Conservation (phyloP, 805 yeast genomes). For the Yamadazyma nakazawae region DNA sequence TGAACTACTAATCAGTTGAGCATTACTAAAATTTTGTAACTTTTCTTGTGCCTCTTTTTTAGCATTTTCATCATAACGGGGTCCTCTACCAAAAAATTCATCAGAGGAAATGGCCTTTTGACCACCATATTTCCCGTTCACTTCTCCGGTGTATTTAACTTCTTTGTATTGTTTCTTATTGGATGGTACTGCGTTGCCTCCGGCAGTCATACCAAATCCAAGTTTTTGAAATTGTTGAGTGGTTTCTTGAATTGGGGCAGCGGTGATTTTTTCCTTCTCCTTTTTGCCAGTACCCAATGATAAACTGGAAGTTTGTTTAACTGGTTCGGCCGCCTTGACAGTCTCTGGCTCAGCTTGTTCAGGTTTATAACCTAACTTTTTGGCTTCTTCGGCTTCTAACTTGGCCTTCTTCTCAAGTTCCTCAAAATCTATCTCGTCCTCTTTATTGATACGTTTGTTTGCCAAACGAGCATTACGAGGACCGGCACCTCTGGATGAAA, state of each 20-base stretch:
- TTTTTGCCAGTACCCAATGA: conserved; percentile 4
- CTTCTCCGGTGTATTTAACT: conserved; percentile 69
- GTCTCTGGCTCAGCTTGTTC: conserved; percentile 1
- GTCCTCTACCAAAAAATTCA: conserved; percentile 86
- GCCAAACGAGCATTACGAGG: conserved; percentile 56
- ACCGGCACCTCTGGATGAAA: conserved; percentile 50
- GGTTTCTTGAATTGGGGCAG: conserved; percentile 42
- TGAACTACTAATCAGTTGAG: conserved; percentile 87
- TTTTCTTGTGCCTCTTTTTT: conserved; percentile 80
- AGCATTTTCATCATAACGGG: conserved; percentile 68
- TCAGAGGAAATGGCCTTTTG: conserved; percentile 97
- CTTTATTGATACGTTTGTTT: conserved; percentile 48
- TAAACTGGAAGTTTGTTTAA: background rate
- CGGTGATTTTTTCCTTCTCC: conserved; percentile 15
- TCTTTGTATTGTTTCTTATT: conserved; percentile 45
- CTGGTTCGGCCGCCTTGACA: background rate
- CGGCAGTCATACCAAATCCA: conserved; percentile 86
- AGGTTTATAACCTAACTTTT: conserved; percentile 51
- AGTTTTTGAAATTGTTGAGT: conserved; percentile 74
- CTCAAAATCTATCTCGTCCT: conserved; percentile 54
- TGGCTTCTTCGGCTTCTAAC: conserved; percentile 71
- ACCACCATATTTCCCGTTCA: conserved; percentile 71
- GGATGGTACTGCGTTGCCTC: conserved; percentile 45
- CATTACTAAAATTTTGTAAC: conserved; percentile 76
- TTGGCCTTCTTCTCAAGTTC: conserved; percentile 74